phyloP scores from a whole-genome alignment of 2,329 filamentous ascomycete genomes.

The Ophiostoma fasciatum region DNA sequence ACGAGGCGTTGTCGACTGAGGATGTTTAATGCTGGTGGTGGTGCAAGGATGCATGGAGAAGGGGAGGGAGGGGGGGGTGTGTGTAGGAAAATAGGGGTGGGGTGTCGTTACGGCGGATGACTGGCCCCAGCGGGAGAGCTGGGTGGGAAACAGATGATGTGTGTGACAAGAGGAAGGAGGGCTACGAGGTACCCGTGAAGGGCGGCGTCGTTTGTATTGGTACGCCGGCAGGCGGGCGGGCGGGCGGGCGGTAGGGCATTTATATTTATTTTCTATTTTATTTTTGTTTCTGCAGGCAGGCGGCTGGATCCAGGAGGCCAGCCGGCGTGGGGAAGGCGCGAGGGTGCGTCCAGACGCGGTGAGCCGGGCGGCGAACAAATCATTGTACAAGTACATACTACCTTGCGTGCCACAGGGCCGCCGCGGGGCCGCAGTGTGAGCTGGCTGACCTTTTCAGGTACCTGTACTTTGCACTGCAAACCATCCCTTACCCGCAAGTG shows the following conservation, averaged over 20 bases:
- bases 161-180: not conserved
- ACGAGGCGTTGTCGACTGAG: not conserved
- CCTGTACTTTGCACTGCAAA: slow-evolving; percentile 1
- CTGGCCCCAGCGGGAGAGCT: no score
- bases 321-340: slow-evolving; percentile 5
- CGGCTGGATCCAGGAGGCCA: slow-evolving; percentile 5
- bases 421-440: no score
- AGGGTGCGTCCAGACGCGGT: not conserved
- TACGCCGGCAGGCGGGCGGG: not conserved
- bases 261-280: slow-evolving; percentile 1
- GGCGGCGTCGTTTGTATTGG: no score
- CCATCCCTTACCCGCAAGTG: slow-evolving; percentile 12
- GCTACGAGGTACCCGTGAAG: no score
- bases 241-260: not conserved
- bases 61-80: not conserved
- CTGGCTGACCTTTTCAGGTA: no score
- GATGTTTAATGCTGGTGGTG: not conserved
- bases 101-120: slow-evolving; percentile 2
- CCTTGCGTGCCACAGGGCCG: not conserved
- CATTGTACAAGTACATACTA: not conserved
- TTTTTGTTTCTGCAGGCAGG: not conserved
- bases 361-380: no score
- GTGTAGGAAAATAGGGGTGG: not conserved
- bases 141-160: not conserved
- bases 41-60: not conserved